phyloP scores from a whole-genome alignment of 371 early-diverging fungal genomes.

The Apophysomyces trapeziformis region DNA sequence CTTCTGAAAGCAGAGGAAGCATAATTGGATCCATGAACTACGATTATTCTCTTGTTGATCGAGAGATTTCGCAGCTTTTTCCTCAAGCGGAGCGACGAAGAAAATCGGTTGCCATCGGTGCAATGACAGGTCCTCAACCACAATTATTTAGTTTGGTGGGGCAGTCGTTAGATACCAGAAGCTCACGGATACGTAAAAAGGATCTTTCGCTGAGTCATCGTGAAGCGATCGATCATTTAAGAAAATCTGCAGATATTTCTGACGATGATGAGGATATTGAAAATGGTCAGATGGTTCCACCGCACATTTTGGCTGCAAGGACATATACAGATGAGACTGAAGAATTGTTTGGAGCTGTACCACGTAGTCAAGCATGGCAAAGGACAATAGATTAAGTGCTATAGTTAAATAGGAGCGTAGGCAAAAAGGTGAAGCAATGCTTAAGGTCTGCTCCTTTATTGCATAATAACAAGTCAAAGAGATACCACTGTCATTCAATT shows the following conservation, averaged over 20 bases:
- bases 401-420: neutral
- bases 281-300: slow-evolving; percentile 43
- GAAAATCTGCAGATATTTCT: slow-evolving; percentile 11
- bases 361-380: slow-evolving; percentile 20
- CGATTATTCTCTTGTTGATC: slow-evolving; percentile 20
- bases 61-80: slow-evolving; percentile 17
- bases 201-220: neutral
- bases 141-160: slow-evolving; percentile 18
- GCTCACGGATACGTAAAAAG: neutral
- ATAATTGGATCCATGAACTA: slow-evolving; percentile 7
- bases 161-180: slow-evolving; percentile 25
- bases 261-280: slow-evolving; percentile 24
- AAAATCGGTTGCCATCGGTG: slow-evolving; percentile 21
- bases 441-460: no score
- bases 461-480: no score
- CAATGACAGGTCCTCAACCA: slow-evolving; percentile 15
- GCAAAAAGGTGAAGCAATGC: no score
- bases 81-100: slow-evolving; percentile 19
- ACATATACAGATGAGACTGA: slow-evolving; percentile 41
- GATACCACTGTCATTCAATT: no score
- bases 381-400: neutral
- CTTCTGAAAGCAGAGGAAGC: neutral
- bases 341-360: slow-evolving; percentile 46
- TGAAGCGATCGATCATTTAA: slow-evolving; percentile 3
- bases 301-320: slow-evolving; percentile 39